Conservation (phyloP, 441 rosid species). For the Jatropha podagrica region DNA sequence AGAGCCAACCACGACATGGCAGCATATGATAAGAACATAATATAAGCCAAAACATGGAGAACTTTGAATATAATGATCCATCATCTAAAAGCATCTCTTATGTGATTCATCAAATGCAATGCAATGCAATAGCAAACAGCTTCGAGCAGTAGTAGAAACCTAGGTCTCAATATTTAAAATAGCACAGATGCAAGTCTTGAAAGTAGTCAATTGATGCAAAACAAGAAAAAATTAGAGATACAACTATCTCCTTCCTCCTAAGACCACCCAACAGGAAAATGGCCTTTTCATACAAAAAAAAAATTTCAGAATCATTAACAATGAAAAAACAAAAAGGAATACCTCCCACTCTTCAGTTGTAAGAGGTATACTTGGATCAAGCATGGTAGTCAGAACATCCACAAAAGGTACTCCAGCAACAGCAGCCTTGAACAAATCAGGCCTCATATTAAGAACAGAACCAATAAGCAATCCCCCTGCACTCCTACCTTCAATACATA, state of each 20-base stretch:
- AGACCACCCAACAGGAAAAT: too few relatives aligned
- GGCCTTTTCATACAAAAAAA: not conserved
- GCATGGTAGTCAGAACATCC: conserved; percentile 91
- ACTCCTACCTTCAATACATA: conserved; percentile 87
- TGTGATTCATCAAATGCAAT: not conserved
- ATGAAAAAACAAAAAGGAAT: not conserved
- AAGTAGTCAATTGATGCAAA: not conserved
- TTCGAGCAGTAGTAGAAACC: not conserved
- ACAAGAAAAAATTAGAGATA: not conserved
- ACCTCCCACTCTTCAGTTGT: conserved; percentile 99
- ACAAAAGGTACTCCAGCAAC: conserved; percentile 94
- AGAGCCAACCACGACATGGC: not conserved
- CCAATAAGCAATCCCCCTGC: conserved; percentile 94
- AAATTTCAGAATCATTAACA: not conserved
- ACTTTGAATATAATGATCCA: not conserved
- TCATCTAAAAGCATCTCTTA: not conserved
- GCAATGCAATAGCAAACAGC: too few relatives aligned
- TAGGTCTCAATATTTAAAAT: not conserved
- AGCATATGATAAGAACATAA: not conserved
- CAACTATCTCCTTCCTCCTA: not conserved
- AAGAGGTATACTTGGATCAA: conserved; percentile 90
- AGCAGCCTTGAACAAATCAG: conserved; percentile 86
- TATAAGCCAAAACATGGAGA: not conserved
- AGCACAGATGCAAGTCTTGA: not conserved
- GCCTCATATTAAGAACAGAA: conserved; percentile 93